Percentiles rank a stretch among this genome's conserved stretches.
These are phyloP conservation scores for Hibiscus syriacus DNA, from an alignment of 345 rosid genomes.

Conservation along the genomic window DNA sequence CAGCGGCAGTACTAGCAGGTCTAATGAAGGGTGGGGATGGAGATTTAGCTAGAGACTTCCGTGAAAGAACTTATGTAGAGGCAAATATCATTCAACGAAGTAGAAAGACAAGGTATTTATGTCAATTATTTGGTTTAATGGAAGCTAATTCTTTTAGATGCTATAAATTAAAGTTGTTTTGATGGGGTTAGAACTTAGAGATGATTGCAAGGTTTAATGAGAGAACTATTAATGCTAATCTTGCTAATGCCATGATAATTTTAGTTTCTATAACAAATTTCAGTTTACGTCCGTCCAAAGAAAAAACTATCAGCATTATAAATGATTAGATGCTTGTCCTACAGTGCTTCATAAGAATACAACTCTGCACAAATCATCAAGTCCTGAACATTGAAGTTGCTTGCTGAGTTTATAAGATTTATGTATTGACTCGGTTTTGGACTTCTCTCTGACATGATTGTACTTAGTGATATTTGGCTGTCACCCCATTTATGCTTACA, in stretches of 20 bases:
- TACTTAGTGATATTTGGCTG: neutral
- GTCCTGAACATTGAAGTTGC: neutral
- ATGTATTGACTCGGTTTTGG: neutral
- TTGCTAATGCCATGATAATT: neutral
- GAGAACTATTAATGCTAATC: neutral
- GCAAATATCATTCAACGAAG: constrained; percentile 57
- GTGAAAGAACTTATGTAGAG: constrained; percentile 67
- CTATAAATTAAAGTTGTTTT: neutral
- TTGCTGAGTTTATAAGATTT: neutral
- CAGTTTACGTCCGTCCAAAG: neutral
- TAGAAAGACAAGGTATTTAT: constrained; percentile 54
- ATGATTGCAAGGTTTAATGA: neutral
- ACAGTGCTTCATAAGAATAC: neutral
- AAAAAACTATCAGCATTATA: neutral
- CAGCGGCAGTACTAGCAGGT: constrained; percentile 92
- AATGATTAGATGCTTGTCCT: neutral
- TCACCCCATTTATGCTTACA: neutral
- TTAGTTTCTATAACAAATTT: neutral
- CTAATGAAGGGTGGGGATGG: constrained; percentile 94
- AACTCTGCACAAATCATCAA: neutral
- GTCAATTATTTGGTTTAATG: neutral
- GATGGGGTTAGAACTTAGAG: neutral
- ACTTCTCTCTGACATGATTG: neutral
- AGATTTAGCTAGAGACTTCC: constrained; percentile 71
- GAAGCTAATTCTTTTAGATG: neutral